phyloP scores from a whole-genome alignment of 2,329 filamentous ascomycete species.

The Aspergillus udagawae region DNA sequence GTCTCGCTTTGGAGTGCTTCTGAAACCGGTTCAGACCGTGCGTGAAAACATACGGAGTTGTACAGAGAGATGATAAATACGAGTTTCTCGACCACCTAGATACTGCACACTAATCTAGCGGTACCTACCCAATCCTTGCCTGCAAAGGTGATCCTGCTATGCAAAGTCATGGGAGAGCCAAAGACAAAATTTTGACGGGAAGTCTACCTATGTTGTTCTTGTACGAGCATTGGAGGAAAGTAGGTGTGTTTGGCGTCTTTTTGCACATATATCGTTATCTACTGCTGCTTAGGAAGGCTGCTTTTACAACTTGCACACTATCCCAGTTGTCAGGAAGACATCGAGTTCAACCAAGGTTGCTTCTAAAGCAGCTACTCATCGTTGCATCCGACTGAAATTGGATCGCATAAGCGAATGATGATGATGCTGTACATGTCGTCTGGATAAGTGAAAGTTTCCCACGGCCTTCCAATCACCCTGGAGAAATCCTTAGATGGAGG shows the following conservation, averaged over 20 bases:
- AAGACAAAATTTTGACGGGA: too few relatives aligned
- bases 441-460: neutral
- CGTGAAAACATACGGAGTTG: neutral
- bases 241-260: neutral
- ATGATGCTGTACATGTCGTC: neutral
- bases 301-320: too few relatives aligned
- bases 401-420: slow-evolving; percentile 11
- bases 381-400: slow-evolving; percentile 15
- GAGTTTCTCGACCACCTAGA: neutral
- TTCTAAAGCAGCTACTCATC: slow-evolving; percentile 16
- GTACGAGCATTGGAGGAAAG: too few relatives aligned
- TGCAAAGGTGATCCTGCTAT: neutral
- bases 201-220: too few relatives aligned
- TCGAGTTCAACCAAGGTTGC: slow-evolving; percentile 6
- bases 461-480: neutral
- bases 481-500: neutral
- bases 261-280: too few relatives aligned
- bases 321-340: neutral
- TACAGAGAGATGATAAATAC: neutral
- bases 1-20: neutral
- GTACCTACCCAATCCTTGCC: neutral
- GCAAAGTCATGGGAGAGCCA: too few relatives aligned
- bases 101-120: too few relatives aligned
- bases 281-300: neutral
- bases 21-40: neutral